Evolutionary conservation across 306 rosid species (phyloP).

Genomic region (Begonia masoniana): DNA sequence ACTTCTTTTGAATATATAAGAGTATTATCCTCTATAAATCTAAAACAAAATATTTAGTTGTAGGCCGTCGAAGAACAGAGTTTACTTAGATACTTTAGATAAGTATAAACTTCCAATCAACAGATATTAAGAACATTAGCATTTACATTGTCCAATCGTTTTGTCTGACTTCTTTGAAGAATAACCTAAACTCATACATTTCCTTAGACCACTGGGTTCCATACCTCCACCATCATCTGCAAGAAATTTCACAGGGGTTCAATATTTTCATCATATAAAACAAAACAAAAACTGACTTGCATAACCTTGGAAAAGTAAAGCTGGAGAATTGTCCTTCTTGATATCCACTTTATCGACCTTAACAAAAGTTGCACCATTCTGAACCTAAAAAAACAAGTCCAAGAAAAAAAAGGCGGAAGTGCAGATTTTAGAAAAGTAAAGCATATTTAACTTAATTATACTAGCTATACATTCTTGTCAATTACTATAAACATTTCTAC

Average conservation of each 20-base stretch:
- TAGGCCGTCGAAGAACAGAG: background rate
- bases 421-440: background rate
- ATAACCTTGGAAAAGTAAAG: conserved; percentile 57
- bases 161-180: conserved; percentile 86
- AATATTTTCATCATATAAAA: conserved; percentile 4
- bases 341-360: conserved; percentile 64
- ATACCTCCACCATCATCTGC: conserved; percentile 97
- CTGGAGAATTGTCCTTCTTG: conserved; percentile 80
- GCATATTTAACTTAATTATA: no score
- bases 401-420: conserved; percentile 1
- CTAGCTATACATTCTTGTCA: no score
- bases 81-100: background rate
- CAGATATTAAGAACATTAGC: background rate
- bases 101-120: background rate
- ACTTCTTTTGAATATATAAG: no score
- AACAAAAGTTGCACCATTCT: conserved; percentile 76
- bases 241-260: conserved; percentile 3
- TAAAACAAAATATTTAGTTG: background rate
- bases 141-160: conserved; percentile 87
- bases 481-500: no score
- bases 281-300: conserved; percentile 7
- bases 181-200: conserved; percentile 96
- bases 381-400: conserved; percentile 32
- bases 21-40: no score
- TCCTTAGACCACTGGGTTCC: conserved; percentile 64